A percentile compares a stretch with the other conserved stretches of the same genome.
Conservation (phyloP, 495 filamentous ascomycete species). For the Neurospora sp. region DNA sequence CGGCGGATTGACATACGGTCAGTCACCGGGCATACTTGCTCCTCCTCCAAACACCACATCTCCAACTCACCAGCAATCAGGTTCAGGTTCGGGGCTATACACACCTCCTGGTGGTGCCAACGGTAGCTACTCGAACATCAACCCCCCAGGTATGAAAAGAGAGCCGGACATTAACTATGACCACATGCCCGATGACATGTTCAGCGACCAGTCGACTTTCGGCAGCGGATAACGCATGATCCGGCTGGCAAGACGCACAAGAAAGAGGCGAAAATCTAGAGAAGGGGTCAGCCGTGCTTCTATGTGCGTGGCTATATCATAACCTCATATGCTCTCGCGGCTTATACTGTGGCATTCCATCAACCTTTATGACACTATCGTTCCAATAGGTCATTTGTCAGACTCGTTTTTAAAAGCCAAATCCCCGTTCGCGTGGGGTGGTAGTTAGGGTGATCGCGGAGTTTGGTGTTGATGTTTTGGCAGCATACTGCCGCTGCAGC, state of each 20-base stretch:
- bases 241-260: neutral
- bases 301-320: neutral
- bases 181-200: conserved; percentile 22
- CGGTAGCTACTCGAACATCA: conserved; percentile 3
- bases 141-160: conserved; percentile 11
- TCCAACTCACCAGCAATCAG: neutral
- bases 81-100: neutral
- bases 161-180: conserved; percentile 19
- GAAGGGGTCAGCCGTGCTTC: neutral
- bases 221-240: neutral
- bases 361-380: neutral
- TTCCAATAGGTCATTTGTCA: neutral
- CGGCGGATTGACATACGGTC: neutral
- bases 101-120: conserved; percentile 4
- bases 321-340: neutral
- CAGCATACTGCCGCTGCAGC: neutral
- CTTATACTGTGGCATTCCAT: neutral
- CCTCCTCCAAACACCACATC: neutral
- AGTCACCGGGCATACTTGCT: neutral
- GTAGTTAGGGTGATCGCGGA: neutral
- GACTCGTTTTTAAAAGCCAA: neutral
- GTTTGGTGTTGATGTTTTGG: neutral
- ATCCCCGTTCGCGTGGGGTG: neutral
- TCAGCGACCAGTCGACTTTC: conserved; percentile 11
- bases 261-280: neutral